Conservation (phyloP, 2,329 filamentous ascomycete genomes). For the Achaetomium macrosporum region DNA sequence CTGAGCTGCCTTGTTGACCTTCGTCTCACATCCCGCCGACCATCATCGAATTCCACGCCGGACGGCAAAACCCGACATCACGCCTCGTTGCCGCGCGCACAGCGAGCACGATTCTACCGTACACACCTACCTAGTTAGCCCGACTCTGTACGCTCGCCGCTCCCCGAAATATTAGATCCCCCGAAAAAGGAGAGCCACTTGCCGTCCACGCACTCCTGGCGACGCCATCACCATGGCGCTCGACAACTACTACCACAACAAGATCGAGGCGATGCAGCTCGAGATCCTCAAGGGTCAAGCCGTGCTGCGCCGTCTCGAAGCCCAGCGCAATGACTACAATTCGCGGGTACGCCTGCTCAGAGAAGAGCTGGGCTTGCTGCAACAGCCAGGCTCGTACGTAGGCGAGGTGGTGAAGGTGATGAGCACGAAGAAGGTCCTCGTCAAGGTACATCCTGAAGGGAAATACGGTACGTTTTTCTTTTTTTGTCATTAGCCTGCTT, state of each 20-base stretch:
- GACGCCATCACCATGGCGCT: slow-evolving; percentile 72
- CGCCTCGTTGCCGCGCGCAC: neutral
- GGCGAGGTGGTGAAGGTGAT: slow-evolving; percentile 99
- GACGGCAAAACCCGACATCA: slow-evolving; percentile 2
- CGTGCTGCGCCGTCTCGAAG: slow-evolving; percentile 87
- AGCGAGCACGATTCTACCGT: neutral
- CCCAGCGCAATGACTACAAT: slow-evolving; percentile 99
- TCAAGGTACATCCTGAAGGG: slow-evolving; percentile 98
- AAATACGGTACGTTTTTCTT: slow-evolving; percentile 76
- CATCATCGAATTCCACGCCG: neutral
- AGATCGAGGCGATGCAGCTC: slow-evolving; percentile 99
- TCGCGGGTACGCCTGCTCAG: slow-evolving; percentile 89
- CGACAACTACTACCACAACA: slow-evolving; percentile 99
- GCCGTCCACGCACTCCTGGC: neutral
- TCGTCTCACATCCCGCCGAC: neutral
- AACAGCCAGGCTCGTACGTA: slow-evolving; percentile 96
- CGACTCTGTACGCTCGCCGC: neutral
- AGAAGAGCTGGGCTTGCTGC: slow-evolving; percentile 90
- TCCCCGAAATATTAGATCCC: neutral
- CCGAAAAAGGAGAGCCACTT: neutral
- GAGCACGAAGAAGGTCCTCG: slow-evolving; percentile 97
- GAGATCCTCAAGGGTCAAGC: slow-evolving; percentile 99
- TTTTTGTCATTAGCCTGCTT: neutral
- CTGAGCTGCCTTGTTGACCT: slow-evolving; percentile 22
- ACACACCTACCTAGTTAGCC: too few species aligned